phyloP scores from a whole-genome alignment of 768 basidiomycete species.

The Lentinula sp. region DNA sequence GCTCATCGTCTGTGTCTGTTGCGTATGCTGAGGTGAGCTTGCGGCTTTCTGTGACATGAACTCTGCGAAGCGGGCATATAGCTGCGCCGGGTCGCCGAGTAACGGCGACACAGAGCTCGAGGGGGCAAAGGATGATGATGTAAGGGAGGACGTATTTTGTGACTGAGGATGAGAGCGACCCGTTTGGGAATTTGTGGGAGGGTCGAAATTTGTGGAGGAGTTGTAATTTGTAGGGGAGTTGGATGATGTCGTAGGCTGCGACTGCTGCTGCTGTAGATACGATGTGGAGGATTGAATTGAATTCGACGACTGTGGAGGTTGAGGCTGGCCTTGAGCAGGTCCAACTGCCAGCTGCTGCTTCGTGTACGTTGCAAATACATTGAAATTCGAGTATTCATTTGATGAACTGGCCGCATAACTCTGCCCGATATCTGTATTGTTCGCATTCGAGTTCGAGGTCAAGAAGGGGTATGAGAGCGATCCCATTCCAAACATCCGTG shows the following conservation, averaged over 20 bases:
- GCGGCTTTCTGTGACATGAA: neutral
- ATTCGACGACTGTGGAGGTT: neutral
- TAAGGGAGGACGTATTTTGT: neutral
- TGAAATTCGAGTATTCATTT: neutral
- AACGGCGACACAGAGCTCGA: neutral
- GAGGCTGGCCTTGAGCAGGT: neutral
- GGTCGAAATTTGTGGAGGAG: neutral
- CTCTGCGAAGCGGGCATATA: constrained; percentile 1
- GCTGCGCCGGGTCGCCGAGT: neutral
- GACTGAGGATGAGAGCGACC: neutral
- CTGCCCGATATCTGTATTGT: neutral
- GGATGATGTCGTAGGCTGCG: neutral
- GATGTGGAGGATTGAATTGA: neutral
- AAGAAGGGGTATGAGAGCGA: neutral
- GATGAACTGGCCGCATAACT: neutral
- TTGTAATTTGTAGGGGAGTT: neutral
- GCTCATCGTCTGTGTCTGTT: neutral
- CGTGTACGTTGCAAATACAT: neutral
- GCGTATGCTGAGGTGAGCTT: neutral
- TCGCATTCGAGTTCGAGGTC: neutral
- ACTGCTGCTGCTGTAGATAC: neutral
- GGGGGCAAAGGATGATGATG: neutral
- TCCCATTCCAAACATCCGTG: constrained; percentile 4
- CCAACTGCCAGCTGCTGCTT: neutral
- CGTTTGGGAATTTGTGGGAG: neutral